A percentile compares a stretch with the other conserved stretches of the same genome.
Evolutionary conservation across 225 moss, liverwort and hornwort genomes (phyloP).

Genomic region (Thuidium tamariscinum): DNA sequence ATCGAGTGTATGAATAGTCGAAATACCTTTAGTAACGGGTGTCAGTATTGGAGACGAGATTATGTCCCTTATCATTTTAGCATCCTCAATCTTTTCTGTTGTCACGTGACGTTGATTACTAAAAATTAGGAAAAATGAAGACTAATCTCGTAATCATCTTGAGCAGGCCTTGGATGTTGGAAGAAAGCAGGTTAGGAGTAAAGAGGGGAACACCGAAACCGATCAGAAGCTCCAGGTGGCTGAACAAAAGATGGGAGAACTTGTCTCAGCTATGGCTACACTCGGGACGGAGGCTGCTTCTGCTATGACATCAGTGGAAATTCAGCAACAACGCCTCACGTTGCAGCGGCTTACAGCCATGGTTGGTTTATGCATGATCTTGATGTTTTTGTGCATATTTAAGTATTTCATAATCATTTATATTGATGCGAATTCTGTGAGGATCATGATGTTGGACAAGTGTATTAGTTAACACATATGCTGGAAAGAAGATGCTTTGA

Average conservation of each 20-base stretch:
- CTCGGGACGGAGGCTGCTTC: constrained; percentile 92
- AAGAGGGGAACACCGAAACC: constrained; percentile 72
- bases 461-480: too few relatives aligned
- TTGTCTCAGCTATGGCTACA: constrained; percentile 81
- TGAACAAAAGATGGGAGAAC: constrained; percentile 84
- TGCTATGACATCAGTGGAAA: constrained; percentile 95
- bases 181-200: constrained; percentile 76
- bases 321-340: constrained; percentile 87
- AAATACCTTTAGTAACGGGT: background rate
- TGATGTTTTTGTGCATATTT: too few relatives aligned
- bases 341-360: constrained; percentile 78
- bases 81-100: background rate
- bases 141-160: background rate
- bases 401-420: too few relatives aligned
- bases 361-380: constrained; percentile 21
- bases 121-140: background rate
- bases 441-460: too few relatives aligned
- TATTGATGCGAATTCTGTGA: too few relatives aligned
- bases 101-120: background rate
- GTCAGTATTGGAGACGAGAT: background rate
- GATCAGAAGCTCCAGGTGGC: constrained; percentile 74
- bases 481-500: too few relatives aligned
- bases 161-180: constrained; percentile 74
- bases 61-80: background rate
- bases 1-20: background rate